Base-by-base conservation (phyloP, 164 flowering plant genomes). In the Nymphaea colorata region DNA sequence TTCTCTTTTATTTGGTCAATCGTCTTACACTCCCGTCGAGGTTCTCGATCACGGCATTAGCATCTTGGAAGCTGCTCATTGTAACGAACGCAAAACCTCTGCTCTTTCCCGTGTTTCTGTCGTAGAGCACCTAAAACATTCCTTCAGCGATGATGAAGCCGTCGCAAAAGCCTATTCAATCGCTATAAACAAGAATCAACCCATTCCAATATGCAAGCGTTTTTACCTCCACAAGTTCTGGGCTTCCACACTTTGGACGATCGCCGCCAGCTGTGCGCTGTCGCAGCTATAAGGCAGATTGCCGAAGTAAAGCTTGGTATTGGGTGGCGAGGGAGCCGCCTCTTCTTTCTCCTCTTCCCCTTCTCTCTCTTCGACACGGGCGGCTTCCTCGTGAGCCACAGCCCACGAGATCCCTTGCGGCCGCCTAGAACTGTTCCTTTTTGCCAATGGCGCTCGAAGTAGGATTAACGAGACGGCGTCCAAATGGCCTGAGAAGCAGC, bases 231-330 rank as follows among this genome's bases (percentile, higher is more conserved):
- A 93, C 74, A 41, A 93, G 76, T 78, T 93, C 98, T 15, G 96
- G 93, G 67, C 81, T 85, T 7, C 76, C 96, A 69, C 84, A 78
- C 0, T 86, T 75, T 93, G 95, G 73, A 93, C 80, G 5, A 93
- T 81, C 3, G 90, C 96, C 71, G 98, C 98, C 73, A 93, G 87
- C 70, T 80, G 84, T 2, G 98, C 87, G 80, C 98, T 93, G 66
- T 93, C 98, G 69, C 86, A 85, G 66, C 73, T 84, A 63, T 90
- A 25, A 25, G 36, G 36, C 36, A 25, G 36, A 25, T 25, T 25
- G 36, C 36, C 36, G 1, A 25, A 25, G 69, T 93, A 90, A 68
- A 93, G 88, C 87, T 93, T 90, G 7, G 96, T 88, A 60, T 75
- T 82, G 25, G 36, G 36, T 25, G 36, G 36, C 36, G 36, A 25